Evolutionary conservation across 345 rosid genomes (phyloP).

Genomic region (Hibiscus tridactylites): DNA sequence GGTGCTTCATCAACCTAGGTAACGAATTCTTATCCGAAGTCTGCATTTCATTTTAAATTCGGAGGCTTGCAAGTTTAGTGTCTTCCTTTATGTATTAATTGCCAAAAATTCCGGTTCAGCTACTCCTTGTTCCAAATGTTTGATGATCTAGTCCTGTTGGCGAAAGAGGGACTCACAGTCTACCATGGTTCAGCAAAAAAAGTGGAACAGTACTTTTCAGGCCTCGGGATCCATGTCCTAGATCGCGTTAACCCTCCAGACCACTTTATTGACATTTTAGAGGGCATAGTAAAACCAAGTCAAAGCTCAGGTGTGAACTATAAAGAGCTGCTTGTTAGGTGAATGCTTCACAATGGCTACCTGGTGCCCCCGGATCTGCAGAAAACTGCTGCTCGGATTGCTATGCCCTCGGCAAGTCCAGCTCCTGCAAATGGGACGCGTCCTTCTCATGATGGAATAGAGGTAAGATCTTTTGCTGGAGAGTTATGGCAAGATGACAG

Average conservation of each 20-base stretch:
- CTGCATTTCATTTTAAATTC: not conserved
- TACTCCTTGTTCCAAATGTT: slow-evolving; percentile 77
- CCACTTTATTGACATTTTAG: slow-evolving; percentile 74
- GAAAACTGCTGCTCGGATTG: slow-evolving; percentile 23
- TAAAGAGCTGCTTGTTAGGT: slow-evolving; percentile 73
- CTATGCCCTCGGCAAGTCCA: slow-evolving; percentile 5
- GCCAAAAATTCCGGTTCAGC: slow-evolving; percentile 41
- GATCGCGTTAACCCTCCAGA: slow-evolving; percentile 90
- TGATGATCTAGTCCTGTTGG: slow-evolving; percentile 78
- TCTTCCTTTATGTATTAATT: slow-evolving; percentile 9
- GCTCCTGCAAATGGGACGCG: slow-evolving; percentile 22
- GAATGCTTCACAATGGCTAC: slow-evolving; percentile 88
- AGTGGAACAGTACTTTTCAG: slow-evolving; percentile 73
- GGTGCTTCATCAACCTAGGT: slow-evolving; percentile 99
- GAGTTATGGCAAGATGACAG: slow-evolving; percentile 85
- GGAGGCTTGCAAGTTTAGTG: not conserved
- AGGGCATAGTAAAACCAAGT: slow-evolving; percentile 58
- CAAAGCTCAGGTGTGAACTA: slow-evolving; percentile 35
- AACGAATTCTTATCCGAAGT: not conserved
- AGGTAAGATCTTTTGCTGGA: slow-evolving; percentile 61
- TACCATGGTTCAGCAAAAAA: slow-evolving; percentile 69
- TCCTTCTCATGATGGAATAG: slow-evolving; percentile 17
- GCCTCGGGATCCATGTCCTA: slow-evolving; percentile 71
- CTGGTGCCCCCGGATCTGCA: slow-evolving; percentile 59
- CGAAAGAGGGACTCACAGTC: slow-evolving; percentile 81